A percentile compares a stretch with the other conserved stretches of the same genome.
Conservation (phyloP, 176 grass and related monocot genomes). For the Rhynchospora tenuis region DNA sequence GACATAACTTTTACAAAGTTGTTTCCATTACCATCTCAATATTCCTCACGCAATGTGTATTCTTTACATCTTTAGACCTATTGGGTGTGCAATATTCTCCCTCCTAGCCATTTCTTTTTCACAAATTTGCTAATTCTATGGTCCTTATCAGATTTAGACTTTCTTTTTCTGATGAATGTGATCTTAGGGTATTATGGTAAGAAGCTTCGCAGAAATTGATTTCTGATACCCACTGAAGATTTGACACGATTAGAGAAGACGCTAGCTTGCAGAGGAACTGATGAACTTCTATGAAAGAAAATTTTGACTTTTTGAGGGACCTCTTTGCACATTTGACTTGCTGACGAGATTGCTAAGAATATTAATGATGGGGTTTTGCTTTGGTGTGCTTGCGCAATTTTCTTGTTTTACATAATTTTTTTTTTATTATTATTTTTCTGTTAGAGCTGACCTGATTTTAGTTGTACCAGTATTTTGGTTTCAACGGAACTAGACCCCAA, state of each 20-base stretch:
- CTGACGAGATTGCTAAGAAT: background rate
- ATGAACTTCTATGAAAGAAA: background rate
- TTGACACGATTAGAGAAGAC: background rate
- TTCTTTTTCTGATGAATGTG: background rate
- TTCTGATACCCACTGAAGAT: background rate
- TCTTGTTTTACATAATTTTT: background rate
- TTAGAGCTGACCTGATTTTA: background rate
- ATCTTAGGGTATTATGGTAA: background rate
- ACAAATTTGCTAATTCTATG: background rate
- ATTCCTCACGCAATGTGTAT: background rate
- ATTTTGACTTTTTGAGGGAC: background rate
- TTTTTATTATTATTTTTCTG: background rate
- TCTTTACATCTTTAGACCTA: background rate
- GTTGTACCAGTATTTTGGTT: background rate
- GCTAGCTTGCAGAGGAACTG: background rate
- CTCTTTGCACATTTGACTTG: background rate
- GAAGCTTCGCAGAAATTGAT: background rate
- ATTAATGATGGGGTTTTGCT: background rate
- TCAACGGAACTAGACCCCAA: background rate
- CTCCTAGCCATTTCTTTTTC: background rate
- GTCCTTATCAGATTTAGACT: background rate
- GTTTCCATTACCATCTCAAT: background rate
- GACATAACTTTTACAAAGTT: background rate
- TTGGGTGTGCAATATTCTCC: background rate
- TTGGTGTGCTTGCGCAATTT: background rate